Evolutionary conservation across 306 rosid species (phyloP), one percentile per base, ranked within the genome.

Genomic region (Lathyrus aphaca): DNA sequence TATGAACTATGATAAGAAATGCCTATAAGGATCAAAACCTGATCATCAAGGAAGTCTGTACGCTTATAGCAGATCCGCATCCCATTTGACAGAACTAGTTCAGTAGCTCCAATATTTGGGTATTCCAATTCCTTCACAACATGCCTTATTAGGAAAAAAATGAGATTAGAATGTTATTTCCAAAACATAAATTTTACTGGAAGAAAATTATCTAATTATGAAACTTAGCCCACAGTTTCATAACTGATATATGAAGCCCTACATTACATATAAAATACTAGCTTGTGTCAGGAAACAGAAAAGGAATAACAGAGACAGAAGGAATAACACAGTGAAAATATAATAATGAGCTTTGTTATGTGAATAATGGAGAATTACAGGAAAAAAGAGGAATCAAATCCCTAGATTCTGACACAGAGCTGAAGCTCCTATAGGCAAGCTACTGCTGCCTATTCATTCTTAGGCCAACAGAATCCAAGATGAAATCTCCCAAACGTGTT

Each of bases 31-130:
- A 74, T 51, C 37, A 45, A 19, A 72, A 93, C 98, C 98, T 94
- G 98, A 67, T 94, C 98, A 70, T 84, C 92, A 10, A 94, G 98
- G 82, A 94, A 94, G 81, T 94, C 91, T 58, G 98, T 88, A 60
- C 86, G 68, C 80, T 90, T 90, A 50, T 87, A 94, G 86, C 97
- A 94, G 73, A 94, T 76, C 75, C 92, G 84, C 95, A 94, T 85
- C 77, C 97, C 98, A 80, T 93, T 93, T 57, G 98, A 90, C 62
- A 93, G 79, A 79, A 87, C 49, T 72, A 94, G 77, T 80, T 94
- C 98, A 74, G 88, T 82, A 35, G 96, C 97, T 79, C 88, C 94
- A 83, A 94, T 87, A 58, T 82, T 87, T 68, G 91, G 67, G 79
- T 90, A 88, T 70, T 90, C 97, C 79, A 68, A 54, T 80, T 88